Percentiles rank a stretch among this genome's conserved stretches.
Evolutionary conservation across 768 basidiomycete species (phyloP).

Genomic region (Phlebiopsis flavidoalba): DNA sequence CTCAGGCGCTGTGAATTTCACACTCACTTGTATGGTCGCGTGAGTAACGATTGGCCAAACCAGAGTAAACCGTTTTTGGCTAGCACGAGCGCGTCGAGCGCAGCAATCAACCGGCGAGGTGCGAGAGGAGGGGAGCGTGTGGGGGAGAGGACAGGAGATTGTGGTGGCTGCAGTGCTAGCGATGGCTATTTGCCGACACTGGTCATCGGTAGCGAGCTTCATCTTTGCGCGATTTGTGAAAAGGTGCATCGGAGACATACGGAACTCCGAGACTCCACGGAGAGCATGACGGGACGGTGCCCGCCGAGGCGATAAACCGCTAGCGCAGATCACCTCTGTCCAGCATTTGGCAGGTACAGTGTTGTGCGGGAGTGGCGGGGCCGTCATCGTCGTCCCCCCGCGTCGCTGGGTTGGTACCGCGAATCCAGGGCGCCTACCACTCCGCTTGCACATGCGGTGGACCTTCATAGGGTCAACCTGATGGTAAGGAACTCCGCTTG

Average conservation of each 20-base stretch:
- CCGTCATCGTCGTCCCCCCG: not conserved
- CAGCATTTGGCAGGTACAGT: not conserved
- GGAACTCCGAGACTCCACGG: not conserved
- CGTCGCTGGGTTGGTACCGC: too few relatives aligned
- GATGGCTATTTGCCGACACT: not conserved
- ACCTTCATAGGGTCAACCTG: not conserved
- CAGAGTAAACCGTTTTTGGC: too few relatives aligned
- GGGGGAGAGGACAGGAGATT: not conserved
- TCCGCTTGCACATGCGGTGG: not conserved
- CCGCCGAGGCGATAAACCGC: not conserved
- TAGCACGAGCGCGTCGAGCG: not conserved
- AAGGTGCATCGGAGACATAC: not conserved
- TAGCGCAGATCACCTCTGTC: not conserved
- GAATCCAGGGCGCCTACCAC: not conserved
- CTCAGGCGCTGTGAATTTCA: not conserved
- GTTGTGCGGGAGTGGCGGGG: not conserved
- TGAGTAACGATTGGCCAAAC: not conserved
- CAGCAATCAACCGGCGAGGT: not conserved
- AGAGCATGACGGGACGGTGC: not conserved
- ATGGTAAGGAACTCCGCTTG: not conserved
- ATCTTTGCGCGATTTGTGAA: constrained; percentile 1
- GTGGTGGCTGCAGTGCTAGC: not conserved
- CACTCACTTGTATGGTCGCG: not conserved
- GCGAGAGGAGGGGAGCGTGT: not conserved
- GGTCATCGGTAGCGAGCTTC: not conserved